Evolutionary conservation across 352 stramenopile genomes (phyloP).

Genomic region (Phytophthora foliorum): DNA sequence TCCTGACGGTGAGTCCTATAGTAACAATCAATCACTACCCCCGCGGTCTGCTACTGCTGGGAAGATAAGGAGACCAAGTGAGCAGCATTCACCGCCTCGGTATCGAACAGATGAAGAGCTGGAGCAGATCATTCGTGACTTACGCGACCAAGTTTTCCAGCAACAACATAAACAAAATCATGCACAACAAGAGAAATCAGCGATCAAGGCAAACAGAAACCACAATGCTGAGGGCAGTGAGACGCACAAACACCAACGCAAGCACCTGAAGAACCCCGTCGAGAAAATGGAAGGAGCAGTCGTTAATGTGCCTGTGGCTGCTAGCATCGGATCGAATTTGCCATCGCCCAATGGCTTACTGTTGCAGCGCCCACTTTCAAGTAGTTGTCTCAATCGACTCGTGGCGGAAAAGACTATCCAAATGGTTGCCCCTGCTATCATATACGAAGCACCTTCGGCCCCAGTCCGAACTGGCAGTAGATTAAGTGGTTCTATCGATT

Average conservation of each 20-base stretch:
- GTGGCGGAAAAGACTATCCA: slow-evolving; percentile 28
- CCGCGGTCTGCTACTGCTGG: background rate
- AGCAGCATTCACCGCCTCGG: slow-evolving; percentile 4
- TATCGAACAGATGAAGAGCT: slow-evolving; percentile 65
- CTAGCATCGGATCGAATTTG: slow-evolving; percentile 4
- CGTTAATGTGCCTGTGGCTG: slow-evolving; percentile 4
- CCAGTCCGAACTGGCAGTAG: background rate
- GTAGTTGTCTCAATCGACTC: slow-evolving; percentile 23
- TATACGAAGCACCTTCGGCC: slow-evolving; percentile 16
- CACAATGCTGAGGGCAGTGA: slow-evolving; percentile 6
- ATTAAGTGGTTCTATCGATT: background rate
- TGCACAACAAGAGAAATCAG: background rate
- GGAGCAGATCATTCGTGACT: slow-evolving; percentile 72
- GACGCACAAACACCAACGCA: slow-evolving; percentile 28
- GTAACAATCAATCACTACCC: slow-evolving; percentile 5
- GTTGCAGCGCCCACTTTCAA: slow-evolving; percentile 37
- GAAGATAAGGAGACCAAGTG: slow-evolving; percentile 5
- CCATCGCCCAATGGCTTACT: slow-evolving; percentile 8
- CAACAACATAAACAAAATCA: slow-evolving; percentile 20
- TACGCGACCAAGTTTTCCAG: slow-evolving; percentile 65
- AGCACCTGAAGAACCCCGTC: slow-evolving; percentile 73
- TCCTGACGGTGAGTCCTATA: background rate
- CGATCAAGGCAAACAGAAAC: background rate
- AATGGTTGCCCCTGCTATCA: slow-evolving; percentile 36
- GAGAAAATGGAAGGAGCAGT: slow-evolving; percentile 52